Base-by-base conservation (phyloP, 2,329 filamentous ascomycete genomes). In the Xylariales sp. region DNA sequence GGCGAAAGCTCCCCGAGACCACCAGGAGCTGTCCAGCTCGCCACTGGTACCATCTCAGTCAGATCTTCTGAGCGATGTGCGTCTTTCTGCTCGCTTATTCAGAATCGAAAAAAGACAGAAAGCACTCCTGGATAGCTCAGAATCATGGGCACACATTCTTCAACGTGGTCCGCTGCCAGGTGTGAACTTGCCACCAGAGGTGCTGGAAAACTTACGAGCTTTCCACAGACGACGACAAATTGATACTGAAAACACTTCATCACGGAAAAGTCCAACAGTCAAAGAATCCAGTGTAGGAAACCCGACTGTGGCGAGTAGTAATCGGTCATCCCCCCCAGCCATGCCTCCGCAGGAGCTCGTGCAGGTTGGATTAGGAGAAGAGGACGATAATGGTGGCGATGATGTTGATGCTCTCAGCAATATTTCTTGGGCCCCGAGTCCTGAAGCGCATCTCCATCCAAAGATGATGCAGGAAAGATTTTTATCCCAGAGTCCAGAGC, bases 61-160 rank as follows among this genome's bases (percentile, higher is more conserved):
- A 4, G 47, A 52, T 20, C 14, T 55, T 23, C n/a, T 60, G 33
- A 56, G 51, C 33, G 40, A 54, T 14, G 55, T 50, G 21, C 55
- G 48, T 14, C 66, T 76, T 38, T 54, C 57, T 20, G 59, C 57
- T 14, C 55, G 50, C 29, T 66, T 72, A 46, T 52, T 72, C 21
- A 58, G 50, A 17, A 70, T 77, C 36, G 63, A 70, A 2, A 58
- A 53, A 18, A 62, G 72, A 13, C 79, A 83, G 47, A 50, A 55
- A 29, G 47, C 59, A 7, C 57, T 82, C 5, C 55, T 83, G 2
- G 62, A 68, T 5, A 52, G 61, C 10, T 43, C 57, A 5, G 60
- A 67, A 13, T 72, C 61, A 6, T 66, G 62, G 63, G 57, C 51
- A 28, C 37, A 50, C 34, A 36, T 40, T 13, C 44, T 53, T 5